Base-by-base conservation (phyloP, 1,284 basidiomycete genomes). In the Ceratorhiza oryzae-sativae region DNA sequence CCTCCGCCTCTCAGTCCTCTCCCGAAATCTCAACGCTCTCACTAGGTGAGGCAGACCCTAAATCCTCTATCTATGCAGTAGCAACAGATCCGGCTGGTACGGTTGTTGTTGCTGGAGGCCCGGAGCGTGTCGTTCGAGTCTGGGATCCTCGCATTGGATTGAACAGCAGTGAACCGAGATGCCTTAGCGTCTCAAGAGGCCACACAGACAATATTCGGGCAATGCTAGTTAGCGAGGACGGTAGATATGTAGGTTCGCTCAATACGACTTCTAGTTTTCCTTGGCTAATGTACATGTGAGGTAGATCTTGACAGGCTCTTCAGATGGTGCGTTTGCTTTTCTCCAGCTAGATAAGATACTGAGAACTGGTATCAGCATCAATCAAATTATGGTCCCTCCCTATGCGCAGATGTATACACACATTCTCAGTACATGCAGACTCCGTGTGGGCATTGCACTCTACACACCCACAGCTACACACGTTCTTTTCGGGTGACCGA, bases 161-260 rank as follows among this genome's bases (percentile, higher is more conserved):
- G 87, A 79, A 84, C 97, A 51, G 63, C 23, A 42, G 60, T 4
- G 63, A 68, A 25, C 34, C 63, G 34, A 30, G 63, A 1, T 68
- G 63, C 23, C 4, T 68, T 15, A 68, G 63, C 51, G 49, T 51
- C 8, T 30, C 56, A 12, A 32, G 51, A 2, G 97, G 97, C 0
- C 97, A 99, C 80, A 97, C 95, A 0, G 97, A 99, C 80, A 98
- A 97, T 77, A 94, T 99, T 63, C 87, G 97, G 3, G 88, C 93
- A 0, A 90, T 98, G 58, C 81, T 97, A 53, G 84, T 98, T 3
- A 93, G 91, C 20, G 92, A 96, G 41, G 96, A 98, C 80, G 90
- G 92, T 27, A 87, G 88, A 86, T 95, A 93, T 79, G 93, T 95
- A 79, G 80, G 90, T 25, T 74, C 77, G 71, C 67, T 15, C 51